Percentiles rank a stretch among this genome's conserved stretches.
Evolutionary conservation across 495 filamentous ascomycete genomes (phyloP).

Genomic region (Usnea hakonensis): DNA sequence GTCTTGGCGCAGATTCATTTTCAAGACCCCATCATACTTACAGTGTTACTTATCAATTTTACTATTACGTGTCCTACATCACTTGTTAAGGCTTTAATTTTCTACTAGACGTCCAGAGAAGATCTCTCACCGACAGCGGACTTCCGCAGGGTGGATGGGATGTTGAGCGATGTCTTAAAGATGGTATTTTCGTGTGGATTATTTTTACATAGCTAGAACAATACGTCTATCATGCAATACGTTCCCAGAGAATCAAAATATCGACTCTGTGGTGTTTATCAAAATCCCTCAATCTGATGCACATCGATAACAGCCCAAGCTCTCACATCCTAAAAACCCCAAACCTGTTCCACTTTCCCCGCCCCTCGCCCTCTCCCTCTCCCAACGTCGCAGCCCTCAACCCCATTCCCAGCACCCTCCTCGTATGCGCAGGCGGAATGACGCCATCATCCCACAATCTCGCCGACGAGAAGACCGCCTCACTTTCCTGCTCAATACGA

Average conservation of each 20-base stretch:
- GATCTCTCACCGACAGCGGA: too few relatives aligned
- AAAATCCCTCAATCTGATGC: too few relatives aligned
- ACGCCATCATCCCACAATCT: conserved; percentile 95
- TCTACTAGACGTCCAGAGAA: conserved; percentile 47
- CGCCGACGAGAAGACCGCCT: conserved; percentile 79
- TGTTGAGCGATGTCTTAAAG: too few relatives aligned
- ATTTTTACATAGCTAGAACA: too few relatives aligned
- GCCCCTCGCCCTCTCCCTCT: conserved; percentile 42
- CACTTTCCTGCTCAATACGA: conserved; percentile 84
- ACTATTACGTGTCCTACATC: conserved; percentile 29
- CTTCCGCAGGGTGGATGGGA: too few relatives aligned
- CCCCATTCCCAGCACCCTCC: conserved; percentile 73
- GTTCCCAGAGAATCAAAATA: too few relatives aligned
- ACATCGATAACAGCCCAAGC: background rate
- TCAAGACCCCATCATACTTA: too few relatives aligned
- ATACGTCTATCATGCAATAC: too few relatives aligned
- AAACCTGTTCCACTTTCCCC: conserved; percentile 61
- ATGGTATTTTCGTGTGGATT: too few relatives aligned
- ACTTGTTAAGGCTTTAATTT: conserved; percentile 47
- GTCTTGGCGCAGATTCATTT: background rate
- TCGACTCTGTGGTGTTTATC: too few relatives aligned
- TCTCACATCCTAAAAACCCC: conserved; percentile 92
- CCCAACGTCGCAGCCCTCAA: conserved; percentile 71
- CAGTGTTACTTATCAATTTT: too few relatives aligned
- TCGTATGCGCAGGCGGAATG: conserved; percentile 82